Evolutionary conservation across 2,329 filamentous ascomycete genomes (phyloP), one percentile per base, ranked within the genome.

Genomic region (Fusarium napiforme): DNA sequence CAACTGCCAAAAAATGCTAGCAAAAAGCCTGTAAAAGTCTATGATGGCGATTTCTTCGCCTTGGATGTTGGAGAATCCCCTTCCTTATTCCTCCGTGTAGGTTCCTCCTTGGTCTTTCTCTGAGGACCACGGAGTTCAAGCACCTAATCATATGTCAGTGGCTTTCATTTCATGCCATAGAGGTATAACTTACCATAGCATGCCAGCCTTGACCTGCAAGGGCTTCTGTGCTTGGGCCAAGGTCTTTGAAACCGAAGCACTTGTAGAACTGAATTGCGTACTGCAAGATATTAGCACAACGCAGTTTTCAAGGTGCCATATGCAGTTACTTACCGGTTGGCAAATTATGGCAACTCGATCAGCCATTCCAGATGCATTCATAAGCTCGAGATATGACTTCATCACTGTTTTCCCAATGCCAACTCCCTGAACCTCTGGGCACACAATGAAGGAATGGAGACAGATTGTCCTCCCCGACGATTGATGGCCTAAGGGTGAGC

Each of bases 181-280:
- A 37, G 23, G 37, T 8, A 26, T 32, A 36, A 42, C 86, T 81
- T 81, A 95, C 93, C 93, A 97, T 91, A 80, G 96, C 91, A 75
- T 90, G 87, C 94, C 95, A 97, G 23, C 90, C 91, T 37, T 94
- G 93, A 42, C 94, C 94, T 26, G 91, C 93, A 82, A 94, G 95
- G 65, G 88, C 85, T 57, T 90, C 92, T 67, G 88, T 84, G 81
- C 94, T 96, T 56, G 86, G 84, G 1, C 95, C 94, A 36, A 87
- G 82, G 75, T 92, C 89, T 74, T 85, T 84, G 80, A 96, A 97
- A 1, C 94, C 90, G 74, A 94, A 87, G n/a, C 87, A 87, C 79
- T 92, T 88, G 80, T 97, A 98, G 80, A 93, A 97, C 2, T 84
- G 84, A 32, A 96, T 85, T 42, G 96, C 85, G 64, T 91, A 86